Conservation (phyloP, 2,329 filamentous ascomycete species). For the Alternaria hordeiaustralica region DNA sequence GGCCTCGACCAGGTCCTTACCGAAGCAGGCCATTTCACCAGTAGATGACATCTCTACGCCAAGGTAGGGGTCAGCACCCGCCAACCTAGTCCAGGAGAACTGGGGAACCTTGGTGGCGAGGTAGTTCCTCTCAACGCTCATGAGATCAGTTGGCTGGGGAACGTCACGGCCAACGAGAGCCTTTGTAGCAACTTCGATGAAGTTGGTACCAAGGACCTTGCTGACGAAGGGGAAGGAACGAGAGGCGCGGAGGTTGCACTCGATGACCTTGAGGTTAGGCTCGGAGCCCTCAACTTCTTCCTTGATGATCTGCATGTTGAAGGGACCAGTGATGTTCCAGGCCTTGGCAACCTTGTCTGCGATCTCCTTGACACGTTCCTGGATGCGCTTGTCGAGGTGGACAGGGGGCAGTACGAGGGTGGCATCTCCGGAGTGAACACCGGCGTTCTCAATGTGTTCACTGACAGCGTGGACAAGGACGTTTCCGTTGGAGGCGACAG, state of each 20-base stretch:
- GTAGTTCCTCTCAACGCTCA: constrained; percentile 88
- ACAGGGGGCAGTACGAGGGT: constrained; percentile 90
- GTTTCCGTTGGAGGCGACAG: constrained; percentile 84
- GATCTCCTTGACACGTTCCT: constrained; percentile 92
- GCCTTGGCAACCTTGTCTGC: constrained; percentile 95
- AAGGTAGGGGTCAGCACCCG: constrained; percentile 95
- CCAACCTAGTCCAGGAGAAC: constrained; percentile 98
- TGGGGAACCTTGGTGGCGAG: constrained; percentile 97
- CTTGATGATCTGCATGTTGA: constrained; percentile 99
- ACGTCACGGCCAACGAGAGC: constrained; percentile 86
- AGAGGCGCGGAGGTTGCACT: constrained; percentile 96
- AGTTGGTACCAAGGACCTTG: constrained; percentile 96
- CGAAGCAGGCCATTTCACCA: constrained; percentile 98
- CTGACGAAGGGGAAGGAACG: constrained; percentile 98
- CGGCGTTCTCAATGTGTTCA: constrained; percentile 95
- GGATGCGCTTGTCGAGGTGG: constrained; percentile 75
- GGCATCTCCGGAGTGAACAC: constrained; percentile 97
- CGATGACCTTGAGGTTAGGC: constrained; percentile 89
- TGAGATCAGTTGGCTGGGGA: constrained; percentile 84
- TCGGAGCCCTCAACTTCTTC: constrained; percentile 77
- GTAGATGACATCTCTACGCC: constrained; percentile 98
- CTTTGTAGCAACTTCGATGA: constrained; percentile 94
- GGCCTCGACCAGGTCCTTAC: constrained; percentile 91
- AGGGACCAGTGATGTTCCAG: constrained; percentile 96
- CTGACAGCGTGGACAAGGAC: constrained; percentile 90